A percentile compares a stretch with the other conserved stretches of the same genome.
Evolutionary conservation across 768 basidiomycete genomes (phyloP).

Genomic region (Suillus luteus): DNA sequence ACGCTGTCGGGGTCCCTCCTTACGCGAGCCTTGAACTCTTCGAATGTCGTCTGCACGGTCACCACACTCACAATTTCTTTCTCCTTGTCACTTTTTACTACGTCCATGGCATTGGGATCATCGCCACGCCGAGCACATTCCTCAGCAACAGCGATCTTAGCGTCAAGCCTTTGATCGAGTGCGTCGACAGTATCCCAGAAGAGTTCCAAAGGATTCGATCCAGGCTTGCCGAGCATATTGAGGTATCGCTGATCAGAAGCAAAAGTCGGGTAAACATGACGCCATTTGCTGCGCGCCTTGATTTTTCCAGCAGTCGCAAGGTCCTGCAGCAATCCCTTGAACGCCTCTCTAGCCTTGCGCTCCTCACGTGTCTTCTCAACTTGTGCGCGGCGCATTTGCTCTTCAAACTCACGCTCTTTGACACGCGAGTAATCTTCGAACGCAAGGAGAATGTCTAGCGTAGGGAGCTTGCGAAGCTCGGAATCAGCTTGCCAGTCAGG

Average conservation of each 20-base stretch:
- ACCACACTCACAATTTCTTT: slow-evolving; percentile 42
- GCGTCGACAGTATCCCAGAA: slow-evolving; percentile 94
- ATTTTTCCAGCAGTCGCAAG: slow-evolving; percentile 68
- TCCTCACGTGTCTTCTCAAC: slow-evolving; percentile 85
- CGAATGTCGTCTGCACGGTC: slow-evolving; percentile 60
- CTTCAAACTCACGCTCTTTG: slow-evolving; percentile 89
- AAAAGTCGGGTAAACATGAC: slow-evolving; percentile 79
- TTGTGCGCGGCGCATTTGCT: slow-evolving; percentile 75
- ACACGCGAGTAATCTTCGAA: slow-evolving; percentile 94
- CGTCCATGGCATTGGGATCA: slow-evolving; percentile 42
- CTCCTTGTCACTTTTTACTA: slow-evolving; percentile 24
- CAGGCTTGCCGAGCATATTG: slow-evolving; percentile 86
- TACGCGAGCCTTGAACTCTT: slow-evolving; percentile 61
- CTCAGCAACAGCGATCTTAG: slow-evolving; percentile 70
- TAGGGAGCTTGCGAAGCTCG: slow-evolving; percentile 81
- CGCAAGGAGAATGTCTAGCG: slow-evolving; percentile 87
- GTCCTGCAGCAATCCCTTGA: slow-evolving; percentile 80
- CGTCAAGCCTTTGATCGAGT: slow-evolving; percentile 83
- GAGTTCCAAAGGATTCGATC: slow-evolving; percentile 92
- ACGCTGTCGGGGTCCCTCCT: slow-evolving; percentile 55
- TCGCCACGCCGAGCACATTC: slow-evolving; percentile 52
- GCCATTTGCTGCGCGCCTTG: slow-evolving; percentile 89
- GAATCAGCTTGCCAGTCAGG: slow-evolving; percentile 76
- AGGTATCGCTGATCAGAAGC: slow-evolving; percentile 81
- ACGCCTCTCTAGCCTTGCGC: slow-evolving; percentile 88